phyloP scores from a whole-genome alignment of 2,329 filamentous ascomycete genomes.

The Colletotrichum neosansevieriae region DNA sequence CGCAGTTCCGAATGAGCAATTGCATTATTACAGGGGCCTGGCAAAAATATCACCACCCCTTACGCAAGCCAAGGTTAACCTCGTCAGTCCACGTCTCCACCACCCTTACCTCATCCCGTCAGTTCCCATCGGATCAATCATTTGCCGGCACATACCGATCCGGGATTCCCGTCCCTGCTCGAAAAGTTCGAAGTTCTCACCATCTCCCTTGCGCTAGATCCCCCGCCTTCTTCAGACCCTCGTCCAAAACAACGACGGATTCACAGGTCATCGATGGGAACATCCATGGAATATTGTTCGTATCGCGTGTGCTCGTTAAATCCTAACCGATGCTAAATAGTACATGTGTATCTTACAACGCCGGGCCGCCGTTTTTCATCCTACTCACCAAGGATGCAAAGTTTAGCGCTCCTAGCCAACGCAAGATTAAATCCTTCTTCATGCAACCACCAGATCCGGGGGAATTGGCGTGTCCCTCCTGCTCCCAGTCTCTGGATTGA shows the following conservation, averaged over 20 bases:
- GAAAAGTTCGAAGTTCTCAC: background rate
- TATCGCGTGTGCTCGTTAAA: conserved; percentile 35
- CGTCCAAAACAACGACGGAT: background rate
- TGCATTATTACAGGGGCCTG: conserved; percentile 14
- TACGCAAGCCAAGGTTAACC: conserved; percentile 38
- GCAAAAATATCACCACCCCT: conserved; percentile 33
- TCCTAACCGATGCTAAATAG: conserved; percentile 13
- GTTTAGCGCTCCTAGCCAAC: too few relatives aligned
- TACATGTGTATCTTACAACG: conserved; percentile 32
- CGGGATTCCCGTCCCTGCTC: background rate
- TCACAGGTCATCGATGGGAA: conserved; percentile 8
- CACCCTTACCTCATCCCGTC: conserved; percentile 25
- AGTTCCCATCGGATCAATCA: background rate
- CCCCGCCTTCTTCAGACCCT: conserved; percentile 10
- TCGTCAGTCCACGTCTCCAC: conserved; percentile 32
- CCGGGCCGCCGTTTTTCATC: conserved; percentile 8
- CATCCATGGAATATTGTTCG: conserved; percentile 10
- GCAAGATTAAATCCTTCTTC: background rate
- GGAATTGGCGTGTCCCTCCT: conserved; percentile 53
- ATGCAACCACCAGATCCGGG: conserved; percentile 45
- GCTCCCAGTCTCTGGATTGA: conserved; percentile 46
- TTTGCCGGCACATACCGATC: background rate
- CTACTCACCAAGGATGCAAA: conserved; percentile 16
- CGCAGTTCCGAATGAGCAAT: conserved; percentile 13
- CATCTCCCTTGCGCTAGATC: background rate